A percentile compares a stretch with the other conserved stretches of the same genome.
Conservation (phyloP, 495 filamentous ascomycete genomes). For the Aspergillus leporis region DNA sequence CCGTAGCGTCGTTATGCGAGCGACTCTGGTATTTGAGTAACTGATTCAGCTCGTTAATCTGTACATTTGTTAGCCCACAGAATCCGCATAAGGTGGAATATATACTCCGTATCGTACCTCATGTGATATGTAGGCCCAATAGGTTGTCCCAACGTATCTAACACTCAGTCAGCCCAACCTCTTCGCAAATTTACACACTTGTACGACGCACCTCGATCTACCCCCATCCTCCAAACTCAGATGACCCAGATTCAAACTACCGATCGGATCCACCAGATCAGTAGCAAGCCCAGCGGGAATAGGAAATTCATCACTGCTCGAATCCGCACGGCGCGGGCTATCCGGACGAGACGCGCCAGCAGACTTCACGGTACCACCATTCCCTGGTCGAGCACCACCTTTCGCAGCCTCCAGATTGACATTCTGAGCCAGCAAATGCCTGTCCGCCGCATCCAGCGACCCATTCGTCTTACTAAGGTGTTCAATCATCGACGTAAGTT, state of each 20-base stretch:
- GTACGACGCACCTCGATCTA: conserved; percentile 39
- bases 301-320: conserved; percentile 47
- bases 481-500: conserved; percentile 49
- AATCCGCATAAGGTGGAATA: not conserved
- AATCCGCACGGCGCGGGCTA: conserved; percentile 42
- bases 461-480: conserved; percentile 36
- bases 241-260: conserved; percentile 48
- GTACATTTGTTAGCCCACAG: not conserved
- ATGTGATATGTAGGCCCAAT: conserved; percentile 54
- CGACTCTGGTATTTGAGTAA: conserved; percentile 44
- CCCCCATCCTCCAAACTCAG: conserved; percentile 49
- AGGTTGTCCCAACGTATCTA: conserved; percentile 54
- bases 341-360: conserved; percentile 20
- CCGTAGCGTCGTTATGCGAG: conserved; percentile 33
- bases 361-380: conserved; percentile 20
- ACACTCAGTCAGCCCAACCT: conserved; percentile 11
- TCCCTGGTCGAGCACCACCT: conserved; percentile 21
- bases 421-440: conserved; percentile 26
- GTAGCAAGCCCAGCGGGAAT: conserved; percentile 47
- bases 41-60: conserved; percentile 53
- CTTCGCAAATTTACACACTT: not conserved
- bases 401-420: conserved; percentile 20
- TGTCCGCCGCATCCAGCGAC: conserved; percentile 27
- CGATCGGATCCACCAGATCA: conserved; percentile 47
- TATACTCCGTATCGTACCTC: conserved; percentile 32